Conservation (phyloP, 345 rosid species). For the Eucalyptus cloeziana region DNA sequence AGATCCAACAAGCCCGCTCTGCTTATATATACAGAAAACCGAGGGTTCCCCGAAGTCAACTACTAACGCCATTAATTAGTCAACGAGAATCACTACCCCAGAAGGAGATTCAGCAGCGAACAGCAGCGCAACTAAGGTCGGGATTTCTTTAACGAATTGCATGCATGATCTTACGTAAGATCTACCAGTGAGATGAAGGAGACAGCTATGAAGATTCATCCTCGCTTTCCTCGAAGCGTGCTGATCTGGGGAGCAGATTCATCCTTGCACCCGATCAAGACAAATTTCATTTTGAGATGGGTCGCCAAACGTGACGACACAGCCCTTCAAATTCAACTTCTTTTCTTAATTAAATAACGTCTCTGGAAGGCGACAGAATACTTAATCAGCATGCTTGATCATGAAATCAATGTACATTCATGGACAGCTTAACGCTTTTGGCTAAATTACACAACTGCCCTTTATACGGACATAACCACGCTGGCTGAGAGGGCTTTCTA, state of each 20-base stretch:
- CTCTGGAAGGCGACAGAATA: not conserved
- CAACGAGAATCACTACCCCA: not conserved
- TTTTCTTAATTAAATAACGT: not conserved
- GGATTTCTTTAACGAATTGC: not conserved
- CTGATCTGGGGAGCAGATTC: not conserved
- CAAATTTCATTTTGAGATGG: not conserved
- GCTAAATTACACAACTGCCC: not conserved
- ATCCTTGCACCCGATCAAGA: not conserved
- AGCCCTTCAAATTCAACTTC: not conserved
- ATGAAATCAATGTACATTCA: not conserved
- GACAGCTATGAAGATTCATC: not conserved
- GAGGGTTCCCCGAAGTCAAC: not conserved
- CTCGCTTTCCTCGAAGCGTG: not conserved
- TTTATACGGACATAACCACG: not conserved
- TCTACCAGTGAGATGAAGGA: not conserved
- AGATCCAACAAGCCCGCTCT: not conserved
- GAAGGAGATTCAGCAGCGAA: no score
- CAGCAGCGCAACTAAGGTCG: not conserved
- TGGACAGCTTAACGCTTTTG: not conserved
- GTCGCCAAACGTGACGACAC: not conserved
- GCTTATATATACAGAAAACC: not conserved
- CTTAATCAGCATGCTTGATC: not conserved
- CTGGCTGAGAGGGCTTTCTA: not conserved
- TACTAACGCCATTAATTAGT: not conserved
- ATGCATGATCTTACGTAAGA: not conserved